phyloP scores from a whole-genome alignment of 306 rosid species.

The Crotalaria pallida region DNA sequence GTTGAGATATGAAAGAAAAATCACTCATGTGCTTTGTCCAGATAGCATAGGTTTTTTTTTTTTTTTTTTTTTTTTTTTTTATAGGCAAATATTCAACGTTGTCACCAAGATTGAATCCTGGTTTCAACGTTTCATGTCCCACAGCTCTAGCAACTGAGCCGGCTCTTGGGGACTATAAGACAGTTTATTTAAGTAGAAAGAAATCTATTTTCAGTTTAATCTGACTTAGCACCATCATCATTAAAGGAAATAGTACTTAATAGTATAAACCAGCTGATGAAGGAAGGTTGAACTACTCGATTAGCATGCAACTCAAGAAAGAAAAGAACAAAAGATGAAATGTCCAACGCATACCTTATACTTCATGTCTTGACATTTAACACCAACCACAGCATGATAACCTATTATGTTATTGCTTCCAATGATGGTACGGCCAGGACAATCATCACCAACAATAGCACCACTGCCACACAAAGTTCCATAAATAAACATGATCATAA shows the following conservation, averaged over 20 bases:
- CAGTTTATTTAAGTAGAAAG: background rate
- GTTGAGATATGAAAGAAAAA: background rate
- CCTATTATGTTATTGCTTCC: conserved; percentile 81
- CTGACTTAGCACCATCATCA: background rate
- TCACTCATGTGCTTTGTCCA: background rate
- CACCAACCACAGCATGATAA: conserved; percentile 82
- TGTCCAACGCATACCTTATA: conserved; percentile 73
- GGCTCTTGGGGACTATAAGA: too few species aligned
- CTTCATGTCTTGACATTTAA: conserved; percentile 86
- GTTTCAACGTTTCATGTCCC: too few species aligned
- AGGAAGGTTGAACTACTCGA: background rate
- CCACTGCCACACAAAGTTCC: conserved; percentile 66
- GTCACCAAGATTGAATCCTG: too few species aligned
- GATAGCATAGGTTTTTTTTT: background rate
- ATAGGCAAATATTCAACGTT: too few species aligned
- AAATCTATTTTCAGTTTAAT: background rate
- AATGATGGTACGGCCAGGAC: conserved; percentile 70
- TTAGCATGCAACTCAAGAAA: background rate
- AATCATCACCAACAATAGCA: conserved; percentile 86
- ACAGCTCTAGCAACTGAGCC: too few species aligned
- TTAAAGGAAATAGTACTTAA: background rate
- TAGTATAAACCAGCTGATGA: background rate
- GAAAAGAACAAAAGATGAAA: background rate
- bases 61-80: too few species aligned
- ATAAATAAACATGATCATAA: conserved; percentile 11